These are phyloP conservation scores for Fragaria ananassa DNA, from an alignment of 306 rosid species.

Conservation along the genomic window DNA sequence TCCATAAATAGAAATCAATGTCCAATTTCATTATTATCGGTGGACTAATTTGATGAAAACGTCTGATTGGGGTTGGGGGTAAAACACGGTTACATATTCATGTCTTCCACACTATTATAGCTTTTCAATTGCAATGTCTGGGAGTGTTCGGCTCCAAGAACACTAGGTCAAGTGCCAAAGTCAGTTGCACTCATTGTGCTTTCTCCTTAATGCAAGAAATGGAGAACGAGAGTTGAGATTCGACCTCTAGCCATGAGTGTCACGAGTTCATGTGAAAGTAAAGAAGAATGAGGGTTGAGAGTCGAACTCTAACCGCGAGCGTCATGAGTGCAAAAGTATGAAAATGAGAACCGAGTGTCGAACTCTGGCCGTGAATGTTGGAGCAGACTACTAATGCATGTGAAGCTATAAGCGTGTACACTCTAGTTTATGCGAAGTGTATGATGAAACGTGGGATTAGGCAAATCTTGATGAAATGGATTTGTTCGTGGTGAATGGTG, in stretches of 20 bases:
- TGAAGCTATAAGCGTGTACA: not conserved
- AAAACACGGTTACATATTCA: not conserved
- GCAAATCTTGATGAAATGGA: conserved; percentile 2
- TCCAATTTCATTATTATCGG: not conserved
- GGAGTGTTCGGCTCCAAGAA: not conserved
- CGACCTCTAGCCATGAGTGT: not conserved
- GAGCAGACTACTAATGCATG: not conserved
- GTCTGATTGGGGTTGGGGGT: conserved; percentile 5
- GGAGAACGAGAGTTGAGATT: not conserved
- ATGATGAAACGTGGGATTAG: not conserved
- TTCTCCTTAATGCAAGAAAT: not conserved
- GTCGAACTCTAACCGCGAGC: not conserved
- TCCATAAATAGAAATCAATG: not conserved
- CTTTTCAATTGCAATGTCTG: not conserved
- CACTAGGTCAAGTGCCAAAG: not conserved
- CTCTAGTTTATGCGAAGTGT: not conserved
- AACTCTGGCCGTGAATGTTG: not conserved
- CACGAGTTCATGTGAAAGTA: not conserved
- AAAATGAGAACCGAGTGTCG: not conserved
- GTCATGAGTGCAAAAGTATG: not conserved
- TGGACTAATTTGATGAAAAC: not conserved
- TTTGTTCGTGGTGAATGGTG: not conserved
- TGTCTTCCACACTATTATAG: not conserved
- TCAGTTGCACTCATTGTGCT: not conserved
- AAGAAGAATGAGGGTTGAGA: not conserved